Evolutionary conservation across 352 stramenopile species (phyloP), one percentile per base, ranked within the genome.

Genomic region (Phytophthora ramorum): DNA sequence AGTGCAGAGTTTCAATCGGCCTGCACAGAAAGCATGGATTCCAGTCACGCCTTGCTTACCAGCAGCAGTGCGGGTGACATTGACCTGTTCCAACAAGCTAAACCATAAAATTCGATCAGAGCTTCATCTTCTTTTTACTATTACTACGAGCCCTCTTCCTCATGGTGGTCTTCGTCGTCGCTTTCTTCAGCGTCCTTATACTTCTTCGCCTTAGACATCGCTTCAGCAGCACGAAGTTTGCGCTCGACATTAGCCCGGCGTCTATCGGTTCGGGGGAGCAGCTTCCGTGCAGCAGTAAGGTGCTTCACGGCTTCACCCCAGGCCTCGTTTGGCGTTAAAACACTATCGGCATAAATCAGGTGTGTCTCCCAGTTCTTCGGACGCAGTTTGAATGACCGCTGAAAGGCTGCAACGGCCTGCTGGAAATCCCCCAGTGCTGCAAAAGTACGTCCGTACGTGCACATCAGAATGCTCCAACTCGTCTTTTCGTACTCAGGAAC

Each of bases 301-400:
- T 95, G 86, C 48, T 90, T 91, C 45, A 83, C 70, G n/a, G 86
- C 84, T 66, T 95, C 86, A 7, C 53, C 66, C 81, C 78, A 90
- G 14, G 81, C 84, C n/a, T 85, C 78, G 57, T 93, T 92, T 24
- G 87, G 87, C 41, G 74, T 69, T 37, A 95, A 53, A 40, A 95
- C 83, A 58, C 69, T 85, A 58, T 95, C 86, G 32, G 87, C 85
- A 63, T 94, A 93, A 55, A 95, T 92, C 67, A 93, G 62, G 66
- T 96, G 86, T 38, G 88, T 95, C 70, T 93, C 83, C 65, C 78
- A 90, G 70, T 95, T 96, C 66, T 88, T 91, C 16, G 81, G 75
- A 51, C 74, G 56, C 13, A 93, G 69, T 60, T 91, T 89, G 62
- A 96, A 95, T 46, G 88, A 93, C 7, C 83, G 78, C 60, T 93